These are phyloP conservation scores for Colletotrichum trifolii DNA, from an alignment of 2,329 filamentous ascomycete species.

Conservation along the genomic window DNA sequence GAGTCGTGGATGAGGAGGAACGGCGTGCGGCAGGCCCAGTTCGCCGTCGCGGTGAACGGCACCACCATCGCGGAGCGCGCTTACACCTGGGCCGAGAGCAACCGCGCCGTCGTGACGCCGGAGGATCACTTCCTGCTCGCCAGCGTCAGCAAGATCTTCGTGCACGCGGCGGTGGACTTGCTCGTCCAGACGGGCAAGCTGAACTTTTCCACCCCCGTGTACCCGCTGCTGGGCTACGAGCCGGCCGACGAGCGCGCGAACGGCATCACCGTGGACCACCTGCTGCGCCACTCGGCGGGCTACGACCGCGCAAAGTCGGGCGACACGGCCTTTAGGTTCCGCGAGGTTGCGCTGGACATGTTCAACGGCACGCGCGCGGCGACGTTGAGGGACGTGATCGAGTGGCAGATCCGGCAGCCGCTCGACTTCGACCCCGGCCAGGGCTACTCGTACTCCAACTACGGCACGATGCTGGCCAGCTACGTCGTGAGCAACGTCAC, in stretches of 20 bases:
- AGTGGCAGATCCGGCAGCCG: conserved; percentile 30
- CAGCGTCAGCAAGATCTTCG: conserved; percentile 38
- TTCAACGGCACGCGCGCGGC: conserved; percentile 25
- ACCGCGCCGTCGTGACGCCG: conserved; percentile 24
- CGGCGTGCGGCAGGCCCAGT: conserved; percentile 36
- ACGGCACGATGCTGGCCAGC: conserved; percentile 30
- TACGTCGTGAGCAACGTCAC: conserved; percentile 37
- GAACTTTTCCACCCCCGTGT: conserved; percentile 15
- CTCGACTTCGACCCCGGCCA: conserved; percentile 30
- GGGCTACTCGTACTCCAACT: conserved; percentile 33
- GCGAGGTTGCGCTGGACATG: conserved; percentile 14
- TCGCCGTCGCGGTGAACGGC: conserved; percentile 27
- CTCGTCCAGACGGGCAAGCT: conserved; percentile 30
- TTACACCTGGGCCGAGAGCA: conserved; percentile 37
- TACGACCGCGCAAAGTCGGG: conserved; percentile 23
- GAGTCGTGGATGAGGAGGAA: conserved; percentile 34
- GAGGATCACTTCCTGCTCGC: conserved; percentile 36
- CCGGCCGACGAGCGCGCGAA: conserved; percentile 21
- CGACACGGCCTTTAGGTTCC: conserved; percentile 32
- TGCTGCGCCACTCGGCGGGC: conserved; percentile 27
- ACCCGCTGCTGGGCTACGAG: conserved; percentile 27
- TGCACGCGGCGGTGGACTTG: conserved; percentile 32
- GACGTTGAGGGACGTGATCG: conserved; percentile 36
- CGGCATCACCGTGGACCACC: conserved; percentile 35
- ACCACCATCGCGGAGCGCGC: conserved; percentile 28